A percentile compares a stretch with the other conserved stretches of the same genome.
phyloP scores from a whole-genome alignment of 2,329 filamentous ascomycete species.

The Aspergillus neoniger region DNA sequence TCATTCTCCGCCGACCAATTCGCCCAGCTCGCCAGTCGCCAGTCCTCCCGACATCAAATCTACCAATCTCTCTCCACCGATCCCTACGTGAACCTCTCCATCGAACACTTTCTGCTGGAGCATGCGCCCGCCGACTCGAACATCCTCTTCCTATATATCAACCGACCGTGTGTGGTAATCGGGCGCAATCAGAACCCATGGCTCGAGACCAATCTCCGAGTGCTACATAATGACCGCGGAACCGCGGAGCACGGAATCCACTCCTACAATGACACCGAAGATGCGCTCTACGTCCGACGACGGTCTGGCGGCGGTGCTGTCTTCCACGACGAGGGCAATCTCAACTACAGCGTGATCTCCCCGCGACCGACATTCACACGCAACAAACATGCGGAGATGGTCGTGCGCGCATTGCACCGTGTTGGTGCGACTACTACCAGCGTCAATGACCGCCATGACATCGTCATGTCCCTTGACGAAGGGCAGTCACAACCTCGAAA shows the following conservation, averaged over 20 bases:
- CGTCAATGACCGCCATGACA: conserved; percentile 91
- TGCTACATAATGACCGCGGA: conserved; percentile 52
- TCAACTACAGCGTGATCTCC: conserved; percentile 92
- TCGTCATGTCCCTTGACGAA: conserved; percentile 66
- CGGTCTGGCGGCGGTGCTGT: conserved; percentile 89
- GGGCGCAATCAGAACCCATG: conserved; percentile 98
- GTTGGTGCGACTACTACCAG: conserved; percentile 55
- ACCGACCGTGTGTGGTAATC: conserved; percentile 83
- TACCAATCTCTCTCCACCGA: conserved; percentile 70
- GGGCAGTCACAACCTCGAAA: conserved; percentile 59
- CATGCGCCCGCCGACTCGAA: conserved; percentile 70
- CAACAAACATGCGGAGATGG: conserved; percentile 88
- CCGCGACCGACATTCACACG: conserved; percentile 76
- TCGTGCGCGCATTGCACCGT: conserved; percentile 73
- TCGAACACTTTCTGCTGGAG: conserved; percentile 87
- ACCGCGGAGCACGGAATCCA: conserved; percentile 17
- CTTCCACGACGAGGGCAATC: conserved; percentile 89
- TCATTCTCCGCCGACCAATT: conserved; percentile 34
- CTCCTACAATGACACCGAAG: conserved; percentile 23
- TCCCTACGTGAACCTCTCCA: conserved; percentile 87
- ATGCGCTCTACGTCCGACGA: conserved; percentile 71
- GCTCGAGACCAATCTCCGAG: conserved; percentile 78
- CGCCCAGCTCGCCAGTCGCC: conserved; percentile 36
- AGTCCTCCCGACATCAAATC: conserved; percentile 57
- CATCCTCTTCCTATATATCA: conserved; percentile 84